Evolutionary conservation across 2,329 filamentous ascomycete genomes (phyloP).

Genomic region (Immersiporthe knoxdaviesiana): DNA sequence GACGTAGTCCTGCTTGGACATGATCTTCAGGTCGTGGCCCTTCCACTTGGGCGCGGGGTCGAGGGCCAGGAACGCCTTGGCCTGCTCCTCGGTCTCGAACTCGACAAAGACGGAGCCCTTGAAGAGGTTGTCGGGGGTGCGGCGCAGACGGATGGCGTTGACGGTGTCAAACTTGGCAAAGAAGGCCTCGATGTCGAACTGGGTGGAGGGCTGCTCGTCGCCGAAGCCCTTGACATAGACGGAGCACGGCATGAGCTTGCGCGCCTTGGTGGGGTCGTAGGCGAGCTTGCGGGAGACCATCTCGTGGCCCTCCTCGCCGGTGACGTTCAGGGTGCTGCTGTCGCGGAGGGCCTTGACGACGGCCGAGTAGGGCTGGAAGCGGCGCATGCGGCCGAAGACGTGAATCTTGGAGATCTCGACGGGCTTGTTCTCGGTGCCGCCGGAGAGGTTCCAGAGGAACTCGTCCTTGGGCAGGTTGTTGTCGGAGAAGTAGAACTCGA

Average conservation of each 20-base stretch:
- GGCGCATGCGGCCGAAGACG: slow-evolving; percentile 94
- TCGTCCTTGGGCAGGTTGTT: slow-evolving; percentile 88
- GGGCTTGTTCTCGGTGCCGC: slow-evolving; percentile 79
- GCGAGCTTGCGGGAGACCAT: slow-evolving; percentile 76
- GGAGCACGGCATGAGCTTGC: slow-evolving; percentile 70
- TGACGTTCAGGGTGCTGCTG: slow-evolving; percentile 57
- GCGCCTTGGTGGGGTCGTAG: slow-evolving; percentile 60
- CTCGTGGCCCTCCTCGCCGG: slow-evolving; percentile 74
- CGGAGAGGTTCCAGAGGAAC: slow-evolving; percentile 79
- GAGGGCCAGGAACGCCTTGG: slow-evolving; percentile 77
- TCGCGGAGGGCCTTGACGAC: slow-evolving; percentile 82
- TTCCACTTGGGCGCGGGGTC: slow-evolving; percentile 86
- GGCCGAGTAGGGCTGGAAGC: slow-evolving; percentile 85
- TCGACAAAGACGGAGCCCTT: slow-evolving; percentile 98
- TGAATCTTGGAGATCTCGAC: slow-evolving; percentile 78
- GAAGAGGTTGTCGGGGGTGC: slow-evolving; percentile 72
- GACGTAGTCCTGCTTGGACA: slow-evolving; percentile 87
- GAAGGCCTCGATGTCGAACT: slow-evolving; percentile 93
- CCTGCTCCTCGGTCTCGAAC: slow-evolving; percentile 77
- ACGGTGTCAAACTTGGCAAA: slow-evolving; percentile 80
- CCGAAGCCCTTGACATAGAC: slow-evolving; percentile 96
- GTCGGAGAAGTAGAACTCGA: slow-evolving; percentile 96
- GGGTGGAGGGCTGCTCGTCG: slow-evolving; percentile 77
- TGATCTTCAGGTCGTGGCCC: slow-evolving; percentile 76
- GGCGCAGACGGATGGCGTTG: slow-evolving; percentile 84